phyloP scores from a whole-genome alignment of 1,284 basidiomycete species.

The Kwoniella shivajii region DNA sequence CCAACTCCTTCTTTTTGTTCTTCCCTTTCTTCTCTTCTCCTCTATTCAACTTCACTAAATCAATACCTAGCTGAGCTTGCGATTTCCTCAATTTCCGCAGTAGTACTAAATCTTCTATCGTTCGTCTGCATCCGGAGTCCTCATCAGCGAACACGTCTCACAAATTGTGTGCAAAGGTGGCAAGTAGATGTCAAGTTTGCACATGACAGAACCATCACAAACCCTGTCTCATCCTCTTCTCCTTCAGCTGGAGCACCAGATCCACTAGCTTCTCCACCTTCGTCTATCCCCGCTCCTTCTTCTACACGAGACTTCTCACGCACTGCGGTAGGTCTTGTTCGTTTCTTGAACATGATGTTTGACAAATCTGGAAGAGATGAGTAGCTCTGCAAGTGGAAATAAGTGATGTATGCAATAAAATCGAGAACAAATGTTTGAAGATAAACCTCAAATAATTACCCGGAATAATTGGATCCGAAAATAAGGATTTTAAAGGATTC shows the following conservation, averaged over 20 bases:
- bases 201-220: no score
- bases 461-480: not conserved
- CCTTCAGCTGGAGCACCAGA: slow-evolving; percentile 15
- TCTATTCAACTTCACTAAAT: slow-evolving; percentile 76
- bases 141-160: not conserved
- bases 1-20: slow-evolving; percentile 55
- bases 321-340: slow-evolving; percentile 50
- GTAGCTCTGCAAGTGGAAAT: no score
- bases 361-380: no score
- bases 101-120: slow-evolving; percentile 78
- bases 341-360: slow-evolving; percentile 54
- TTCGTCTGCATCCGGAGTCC: slow-evolving; percentile 39
- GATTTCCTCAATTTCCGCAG: slow-evolving; percentile 74
- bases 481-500: no score
- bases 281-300: slow-evolving; percentile 9
- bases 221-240: slow-evolving; percentile 17
- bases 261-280: slow-evolving; percentile 4
- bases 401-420: not conserved
- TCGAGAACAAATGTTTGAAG: not conserved
- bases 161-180: no score
- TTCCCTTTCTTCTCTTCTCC: slow-evolving; percentile 56
- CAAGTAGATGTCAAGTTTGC: no score
- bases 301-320: slow-evolving; percentile 36
- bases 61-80: slow-evolving; percentile 73
- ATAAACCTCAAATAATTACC: not conserved